These are phyloP conservation scores for Aspergillus haitiensis DNA, from an alignment of 495 filamentous ascomycete genomes.

Conservation along the genomic window DNA sequence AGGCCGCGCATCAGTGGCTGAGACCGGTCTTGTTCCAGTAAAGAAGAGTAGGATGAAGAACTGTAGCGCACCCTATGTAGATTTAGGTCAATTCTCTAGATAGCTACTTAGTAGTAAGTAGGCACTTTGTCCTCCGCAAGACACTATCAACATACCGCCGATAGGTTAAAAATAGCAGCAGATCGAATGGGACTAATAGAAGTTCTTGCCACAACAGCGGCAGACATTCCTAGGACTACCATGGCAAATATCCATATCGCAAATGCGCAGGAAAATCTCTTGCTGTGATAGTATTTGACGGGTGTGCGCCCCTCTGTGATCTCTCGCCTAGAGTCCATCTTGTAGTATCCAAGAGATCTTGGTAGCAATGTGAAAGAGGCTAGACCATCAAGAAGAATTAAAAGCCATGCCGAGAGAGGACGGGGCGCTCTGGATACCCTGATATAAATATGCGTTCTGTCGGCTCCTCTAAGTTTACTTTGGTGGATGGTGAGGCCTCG, in stretches of 20 bases:
- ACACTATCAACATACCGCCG: neutral
- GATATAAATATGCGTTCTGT: too few relatives aligned
- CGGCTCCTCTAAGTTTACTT: too few relatives aligned
- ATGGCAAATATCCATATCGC: slow-evolving; percentile 8
- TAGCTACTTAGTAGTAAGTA: neutral
- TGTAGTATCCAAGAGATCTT: slow-evolving; percentile 6
- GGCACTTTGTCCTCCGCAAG: neutral
- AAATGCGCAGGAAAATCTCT: neutral
- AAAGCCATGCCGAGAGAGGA: too few relatives aligned
- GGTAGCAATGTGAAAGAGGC: too few relatives aligned
- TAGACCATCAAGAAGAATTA: too few relatives aligned
- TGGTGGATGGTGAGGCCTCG: too few relatives aligned
- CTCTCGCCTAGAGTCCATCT: neutral
- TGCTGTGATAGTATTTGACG: slow-evolving; percentile 9
- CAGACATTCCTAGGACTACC: slow-evolving; percentile 6
- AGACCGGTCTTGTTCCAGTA: slow-evolving; percentile 4
- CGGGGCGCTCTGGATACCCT: too few relatives aligned
- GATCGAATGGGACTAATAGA: slow-evolving; percentile 9
- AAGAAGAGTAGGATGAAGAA: slow-evolving; percentile 9
- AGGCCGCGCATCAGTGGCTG: slow-evolving; percentile 9
- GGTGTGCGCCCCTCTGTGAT: neutral
- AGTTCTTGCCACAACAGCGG: slow-evolving; percentile 7
- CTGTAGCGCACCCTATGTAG: neutral
- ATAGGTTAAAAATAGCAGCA: slow-evolving; percentile 1
- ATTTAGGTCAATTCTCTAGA: neutral